Evolutionary conservation across 306 rosid genomes (phyloP), one percentile per base, ranked within the genome.

Genomic region (Acacia crassicarpa): DNA sequence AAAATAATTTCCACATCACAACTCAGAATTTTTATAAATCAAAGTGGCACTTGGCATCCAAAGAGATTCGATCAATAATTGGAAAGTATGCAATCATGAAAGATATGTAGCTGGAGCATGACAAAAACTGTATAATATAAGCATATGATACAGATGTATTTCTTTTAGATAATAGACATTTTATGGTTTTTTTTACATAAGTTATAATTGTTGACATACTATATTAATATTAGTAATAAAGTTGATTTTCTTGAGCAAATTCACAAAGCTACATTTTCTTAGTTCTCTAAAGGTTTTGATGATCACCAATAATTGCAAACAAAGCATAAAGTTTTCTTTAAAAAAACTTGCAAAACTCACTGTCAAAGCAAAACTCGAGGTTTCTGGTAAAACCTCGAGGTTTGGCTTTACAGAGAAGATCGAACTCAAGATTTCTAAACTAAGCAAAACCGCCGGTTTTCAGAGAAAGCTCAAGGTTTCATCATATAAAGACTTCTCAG

Each of bases 41-140:
- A 67, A 44, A 69, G 56, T 75, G 83, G 76, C 54, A 25, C 68
- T 72, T 75, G 72, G 82, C 78, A 68, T 8, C 59, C 87, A 71
- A 78, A 53, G 66, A 85, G 84, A 79, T 77, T 84, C 85, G 20
- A 20, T 78, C 83, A 69, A 81, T 74, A 51, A 81, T 89, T 84
- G 83, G 80, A 67, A 9, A 10, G 71, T 72, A 9, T 14, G 25
- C 13, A 44, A 53, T 74, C 13, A 20, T 19, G 73, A 67, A 22
- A 67, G 9, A 16, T 32, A 62, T 35, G 32, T 65, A 65, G 69
- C n/a, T 32, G n/a, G 17, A 27, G n/a, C 41, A 27, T 63, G 40
- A 5, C 40, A 27, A 63, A 30, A 63, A 12, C 40, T 13, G 35
- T 25, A 12, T 62, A 44, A 4, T 25, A 12, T 10, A 11, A 25